Base-by-base conservation (phyloP, 768 basidiomycete species). In the Kwoniella europaea region DNA sequence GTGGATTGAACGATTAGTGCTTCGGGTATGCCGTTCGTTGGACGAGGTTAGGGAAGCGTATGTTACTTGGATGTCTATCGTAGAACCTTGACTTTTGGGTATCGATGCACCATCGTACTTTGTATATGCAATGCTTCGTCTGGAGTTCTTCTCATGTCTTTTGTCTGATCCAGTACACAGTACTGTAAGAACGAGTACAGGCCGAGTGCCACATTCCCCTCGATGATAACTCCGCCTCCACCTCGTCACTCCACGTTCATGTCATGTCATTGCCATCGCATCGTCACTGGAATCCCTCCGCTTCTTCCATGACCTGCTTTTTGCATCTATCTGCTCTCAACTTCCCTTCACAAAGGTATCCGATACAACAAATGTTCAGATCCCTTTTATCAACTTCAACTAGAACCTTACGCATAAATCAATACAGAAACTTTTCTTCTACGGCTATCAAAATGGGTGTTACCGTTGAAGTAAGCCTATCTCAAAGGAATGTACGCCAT, bases 381-480 rank as follows among this genome's bases (percentile, higher is more conserved):
- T 69, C 63, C 63, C 55, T 72, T 42, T 67, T 74, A 29, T 63
- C 54, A 15, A 72, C 58, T 56, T 53, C 74, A 41, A 70, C 64
- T 42, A 66, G 67, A 68, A 18, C 60, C 43, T 55, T 57, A 50
- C 59, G 59, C 44, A 15, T 61, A 61, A 61, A 61, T 44, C 41
- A 46, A 15, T 24, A 53, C 59, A 69, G 80, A 64, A 67, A 67
- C 50, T 79, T 82, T 60, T 67, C 71, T 58, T 54, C 74, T 29
- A 75, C 80, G 72, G 71, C 79, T 61, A 74, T 74, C 71, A 82
- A 74, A 78, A 82, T 82, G 81, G 81, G 81, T 71, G 81, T 82
- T 44, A 75, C 74, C 43, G 74, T 82, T 69, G 77, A 82, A 56
- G 79, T 81, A 35, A 71, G 76, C 64, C 7, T 52, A 6, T 52